These are phyloP conservation scores for Aegilops speltoides DNA, from an alignment of 176 grass and related monocot species.

Conservation along the genomic window DNA sequence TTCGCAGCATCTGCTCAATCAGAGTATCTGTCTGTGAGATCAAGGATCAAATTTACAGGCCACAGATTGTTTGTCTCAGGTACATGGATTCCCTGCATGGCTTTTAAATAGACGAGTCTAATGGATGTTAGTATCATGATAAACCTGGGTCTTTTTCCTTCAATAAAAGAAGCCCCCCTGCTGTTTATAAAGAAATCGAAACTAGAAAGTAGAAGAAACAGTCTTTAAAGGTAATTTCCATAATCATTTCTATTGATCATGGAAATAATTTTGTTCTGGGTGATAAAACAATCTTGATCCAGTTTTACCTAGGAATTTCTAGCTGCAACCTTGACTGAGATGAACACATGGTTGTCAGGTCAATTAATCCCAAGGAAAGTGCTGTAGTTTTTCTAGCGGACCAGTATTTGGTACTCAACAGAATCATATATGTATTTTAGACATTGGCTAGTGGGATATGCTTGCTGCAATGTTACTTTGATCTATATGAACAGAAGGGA, in stretches of 20 bases:
- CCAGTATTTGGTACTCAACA: neutral
- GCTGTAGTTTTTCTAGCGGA: neutral
- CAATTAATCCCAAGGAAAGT: neutral
- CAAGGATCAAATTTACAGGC: conserved; percentile 24
- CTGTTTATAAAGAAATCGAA: neutral
- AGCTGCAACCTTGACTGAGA: conserved; percentile 9
- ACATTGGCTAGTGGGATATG: neutral
- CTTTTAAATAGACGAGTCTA: neutral
- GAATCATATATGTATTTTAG: conserved; percentile 10
- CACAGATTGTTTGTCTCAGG: conserved; percentile 15
- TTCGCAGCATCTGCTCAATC: neutral
- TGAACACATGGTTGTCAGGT: neutral
- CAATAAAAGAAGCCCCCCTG: neutral
- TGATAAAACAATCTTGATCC: neutral
- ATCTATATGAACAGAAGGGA: neutral
- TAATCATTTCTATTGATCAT: conserved; percentile 4
- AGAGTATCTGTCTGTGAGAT: neutral
- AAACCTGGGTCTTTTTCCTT: conserved; percentile 8
- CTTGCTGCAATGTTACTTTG: neutral
- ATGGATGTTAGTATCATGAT: neutral
- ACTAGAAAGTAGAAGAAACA: conserved; percentile 1
- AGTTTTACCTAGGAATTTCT: conserved; percentile 3
- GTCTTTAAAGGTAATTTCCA: conserved; percentile 17
- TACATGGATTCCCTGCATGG: conserved; percentile 8
- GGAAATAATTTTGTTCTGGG: conserved; percentile 11